phyloP scores from a whole-genome alignment of 2,329 filamentous ascomycete species.

The Myriosclerotinia scirpicola region DNA sequence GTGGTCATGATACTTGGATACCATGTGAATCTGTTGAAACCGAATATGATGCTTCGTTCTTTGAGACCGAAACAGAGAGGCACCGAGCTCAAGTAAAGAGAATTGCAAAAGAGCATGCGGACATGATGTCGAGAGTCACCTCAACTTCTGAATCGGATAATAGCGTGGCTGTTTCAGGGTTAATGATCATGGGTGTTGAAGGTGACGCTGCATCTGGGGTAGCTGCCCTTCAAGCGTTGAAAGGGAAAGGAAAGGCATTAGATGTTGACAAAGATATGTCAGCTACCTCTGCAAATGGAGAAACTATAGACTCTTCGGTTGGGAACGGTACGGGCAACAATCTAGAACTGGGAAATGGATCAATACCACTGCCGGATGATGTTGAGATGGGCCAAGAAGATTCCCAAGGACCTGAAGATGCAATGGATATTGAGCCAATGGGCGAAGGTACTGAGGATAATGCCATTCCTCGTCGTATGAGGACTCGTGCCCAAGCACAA shows the following conservation, averaged over 20 bases:
- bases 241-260: conserved; percentile 11
- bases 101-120: conserved; percentile 32
- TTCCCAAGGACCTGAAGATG: conserved; percentile 4
- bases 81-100: conserved; percentile 31
- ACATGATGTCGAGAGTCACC: conserved; percentile 36
- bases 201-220: conserved; percentile 14
- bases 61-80: conserved; percentile 38
- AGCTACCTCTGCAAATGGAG: conserved; percentile 4
- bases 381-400: conserved; percentile 25
- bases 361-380: conserved; percentile 14
- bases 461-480: conserved; percentile 52
- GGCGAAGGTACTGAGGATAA: conserved; percentile 46
- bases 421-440: conserved; percentile 17
- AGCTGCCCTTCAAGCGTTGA: conserved; percentile 1
- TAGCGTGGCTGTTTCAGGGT: conserved; percentile 19
- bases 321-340: conserved; percentile 9
- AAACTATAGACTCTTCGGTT: background rate
- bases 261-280: conserved; percentile 3
- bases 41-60: conserved; percentile 56
- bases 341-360: background rate
- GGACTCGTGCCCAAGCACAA: conserved; percentile 53
- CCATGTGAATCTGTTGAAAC: conserved; percentile 60
- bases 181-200: conserved; percentile 22
- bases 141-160: conserved; percentile 34
- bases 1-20: conserved; percentile 71